Percentiles rank a stretch among this genome's conserved stretches.
These are phyloP conservation scores for Trapa incisa DNA, from an alignment of 345 rosid species.

Conservation along the genomic window DNA sequence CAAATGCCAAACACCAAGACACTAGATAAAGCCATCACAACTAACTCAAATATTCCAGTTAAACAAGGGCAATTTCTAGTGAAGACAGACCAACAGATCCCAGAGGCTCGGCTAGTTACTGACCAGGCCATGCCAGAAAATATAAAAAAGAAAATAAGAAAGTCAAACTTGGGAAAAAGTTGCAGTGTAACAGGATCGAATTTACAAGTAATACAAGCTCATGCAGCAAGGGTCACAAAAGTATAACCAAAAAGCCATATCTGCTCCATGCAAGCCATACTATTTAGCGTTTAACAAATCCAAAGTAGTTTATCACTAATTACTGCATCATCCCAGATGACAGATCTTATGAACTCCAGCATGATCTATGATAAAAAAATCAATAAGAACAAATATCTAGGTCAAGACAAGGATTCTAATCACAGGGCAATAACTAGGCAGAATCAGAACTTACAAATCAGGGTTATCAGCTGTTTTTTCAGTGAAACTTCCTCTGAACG, in stretches of 20 bases:
- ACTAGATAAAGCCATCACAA: not conserved
- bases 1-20: not conserved
- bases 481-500: slow-evolving; percentile 81
- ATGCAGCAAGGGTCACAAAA: not conserved
- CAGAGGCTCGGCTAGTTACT: no score
- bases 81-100: not conserved
- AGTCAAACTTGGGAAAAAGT: not conserved
- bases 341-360: not conserved
- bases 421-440: not conserved
- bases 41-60: not conserved
- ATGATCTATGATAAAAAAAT: not conserved
- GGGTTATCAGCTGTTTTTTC: slow-evolving; percentile 82
- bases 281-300: not conserved
- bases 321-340: not conserved
- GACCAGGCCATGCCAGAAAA: no score
- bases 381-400: not conserved
- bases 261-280: not conserved
- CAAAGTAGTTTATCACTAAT: not conserved
- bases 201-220: not conserved
- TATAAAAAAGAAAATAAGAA: not conserved
- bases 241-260: not conserved
- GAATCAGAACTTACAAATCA: slow-evolving; percentile 57
- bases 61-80: not conserved
- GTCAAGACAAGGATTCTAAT: not conserved
- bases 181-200: not conserved